A percentile compares a stretch with the other conserved stretches of the same genome.
Evolutionary conservation across 306 rosid species (phyloP).

Genomic region (Carpinus viminea): DNA sequence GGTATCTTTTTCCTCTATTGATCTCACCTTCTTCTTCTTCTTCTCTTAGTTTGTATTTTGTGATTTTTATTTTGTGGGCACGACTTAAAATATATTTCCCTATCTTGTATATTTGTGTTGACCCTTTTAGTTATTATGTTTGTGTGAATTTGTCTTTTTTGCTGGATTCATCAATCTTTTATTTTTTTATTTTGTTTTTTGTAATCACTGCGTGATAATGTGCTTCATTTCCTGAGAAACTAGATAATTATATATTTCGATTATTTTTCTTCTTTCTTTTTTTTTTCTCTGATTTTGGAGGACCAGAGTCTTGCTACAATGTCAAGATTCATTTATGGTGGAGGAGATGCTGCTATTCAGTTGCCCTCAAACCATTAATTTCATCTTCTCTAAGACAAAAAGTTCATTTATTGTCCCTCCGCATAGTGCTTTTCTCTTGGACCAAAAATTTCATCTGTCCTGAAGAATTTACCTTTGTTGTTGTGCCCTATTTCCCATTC

Average conservation of each 20-base stretch:
- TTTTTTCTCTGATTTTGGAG: not conserved
- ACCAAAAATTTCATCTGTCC: not conserved
- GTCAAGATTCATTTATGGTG: not conserved
- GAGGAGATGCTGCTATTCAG: too few species aligned
- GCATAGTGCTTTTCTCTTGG: not conserved
- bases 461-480: not conserved
- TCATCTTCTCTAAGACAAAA: not conserved
- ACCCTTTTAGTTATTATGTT: not conserved
- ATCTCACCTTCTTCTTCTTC: slow-evolving; percentile 16
- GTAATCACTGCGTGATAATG: not conserved
- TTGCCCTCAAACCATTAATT: not conserved
- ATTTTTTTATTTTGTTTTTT: not conserved
- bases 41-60: slow-evolving; percentile 14
- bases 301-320: not conserved
- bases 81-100: not conserved
- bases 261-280: too few species aligned
- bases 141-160: not conserved
- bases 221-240: not conserved
- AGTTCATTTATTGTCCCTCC: not conserved
- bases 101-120: not conserved
- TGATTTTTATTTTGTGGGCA: not conserved
- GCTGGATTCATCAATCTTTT: not conserved
- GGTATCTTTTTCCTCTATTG: slow-evolving; percentile 42
- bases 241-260: not conserved
- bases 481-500: not conserved